These are phyloP conservation scores for Pyrenula aspistea DNA, from an alignment of 495 filamentous ascomycete species.

Conservation along the genomic window DNA sequence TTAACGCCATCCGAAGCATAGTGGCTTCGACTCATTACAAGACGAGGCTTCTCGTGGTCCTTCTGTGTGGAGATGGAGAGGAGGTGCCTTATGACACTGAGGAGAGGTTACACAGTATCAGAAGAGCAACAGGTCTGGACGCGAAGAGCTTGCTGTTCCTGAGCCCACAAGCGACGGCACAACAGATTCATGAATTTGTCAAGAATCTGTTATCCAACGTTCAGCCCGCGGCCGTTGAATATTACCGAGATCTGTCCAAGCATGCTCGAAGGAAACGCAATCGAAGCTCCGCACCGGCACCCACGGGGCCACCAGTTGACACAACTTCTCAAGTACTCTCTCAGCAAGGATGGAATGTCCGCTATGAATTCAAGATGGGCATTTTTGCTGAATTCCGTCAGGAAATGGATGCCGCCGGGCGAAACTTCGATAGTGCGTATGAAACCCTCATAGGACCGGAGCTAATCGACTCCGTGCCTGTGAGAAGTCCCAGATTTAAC, in stretches of 20 bases:
- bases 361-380: constrained; percentile 87
- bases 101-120: constrained; percentile 64
- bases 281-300: constrained; percentile 59
- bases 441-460: constrained; percentile 68
- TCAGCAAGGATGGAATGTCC: constrained; percentile 76
- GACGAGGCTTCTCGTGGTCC: constrained; percentile 60
- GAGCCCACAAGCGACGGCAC: constrained; percentile 47
- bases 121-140: constrained; percentile 66
- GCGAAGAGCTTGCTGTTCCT: constrained; percentile 70
- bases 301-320: constrained; percentile 70
- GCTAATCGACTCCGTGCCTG: constrained; percentile 74
- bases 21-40: constrained; percentile 59
- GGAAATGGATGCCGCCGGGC: constrained; percentile 74
- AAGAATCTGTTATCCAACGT: constrained; percentile 45
- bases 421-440: constrained; percentile 76
- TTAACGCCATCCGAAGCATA: constrained; percentile 58
- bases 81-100: constrained; percentile 51
- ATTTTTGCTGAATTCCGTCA: constrained; percentile 82
- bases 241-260: constrained; percentile 83
- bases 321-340: constrained; percentile 75
- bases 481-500: constrained; percentile 77
- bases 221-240: constrained; percentile 57
- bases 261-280: constrained; percentile 75
- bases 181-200: constrained; percentile 52
- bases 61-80: constrained; percentile 53